Base-by-base conservation (phyloP, 2,329 filamentous ascomycete species). In the Blastomyces silverae region DNA sequence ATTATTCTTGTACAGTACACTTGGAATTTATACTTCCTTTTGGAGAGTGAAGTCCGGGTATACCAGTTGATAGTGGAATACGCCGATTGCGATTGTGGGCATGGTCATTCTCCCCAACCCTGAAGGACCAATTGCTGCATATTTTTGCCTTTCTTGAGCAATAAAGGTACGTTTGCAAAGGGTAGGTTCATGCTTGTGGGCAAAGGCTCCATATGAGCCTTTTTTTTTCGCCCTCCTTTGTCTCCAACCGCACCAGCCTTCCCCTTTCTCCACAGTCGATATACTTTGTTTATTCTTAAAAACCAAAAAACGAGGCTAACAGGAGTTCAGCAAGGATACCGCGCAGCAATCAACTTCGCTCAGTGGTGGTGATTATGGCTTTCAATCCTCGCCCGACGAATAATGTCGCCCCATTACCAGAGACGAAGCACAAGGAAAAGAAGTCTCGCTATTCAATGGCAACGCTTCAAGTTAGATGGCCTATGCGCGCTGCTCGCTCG, bases 381-480 rank as follows among this genome's bases (percentile, higher is more conserved):
- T 61, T 61, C 28, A 61, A 37, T 28, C 20, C 37, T 22, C 59
- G 1, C 10, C 44, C 28, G 37, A 31, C 20, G 10, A 37, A n/a
- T 37, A 17, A 50, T 61, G 5, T 50, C 25, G 8, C 25, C 8
- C 25, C 59, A 17, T 11, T 50, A 2, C 37, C 22, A 5, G 59
- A 61, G 44, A 44, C 11, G n/a, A 50, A 61, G 44, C n/a, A 20
- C 28, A 61, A 61, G 44, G 59, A 61, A 17, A 50, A 44, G 31
- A 61, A 61, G 25, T 13, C 44, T 48, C 59, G 59, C 15, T 61
- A 48, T 37, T 11, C 25, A 61, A 31, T 61, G 28, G 17, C 28
- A 15, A 15, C 42, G 13, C 28, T 61, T 20, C 59, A 61, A 50
- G 44, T 61, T 7, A 34, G 28, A 61, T 61, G 59, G 59, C 59